Conservation (phyloP, 2,329 filamentous ascomycete genomes). For the Colletotrichum kahawae region DNA sequence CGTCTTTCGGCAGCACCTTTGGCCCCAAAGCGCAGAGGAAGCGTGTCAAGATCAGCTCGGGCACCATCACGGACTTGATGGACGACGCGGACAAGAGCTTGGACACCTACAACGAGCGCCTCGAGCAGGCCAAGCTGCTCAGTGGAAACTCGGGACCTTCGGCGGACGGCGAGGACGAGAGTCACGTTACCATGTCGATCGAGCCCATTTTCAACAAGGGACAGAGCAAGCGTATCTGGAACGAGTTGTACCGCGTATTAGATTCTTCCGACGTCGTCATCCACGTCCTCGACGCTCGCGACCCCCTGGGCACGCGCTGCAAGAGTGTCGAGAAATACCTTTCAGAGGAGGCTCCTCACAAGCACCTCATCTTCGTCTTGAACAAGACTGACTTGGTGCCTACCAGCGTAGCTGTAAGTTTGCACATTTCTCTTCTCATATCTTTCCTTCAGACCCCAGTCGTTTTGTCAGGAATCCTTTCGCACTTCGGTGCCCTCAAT, state of each 20-base stretch:
- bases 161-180: slow-evolving; percentile 45
- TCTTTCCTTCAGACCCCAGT: slow-evolving; percentile 59
- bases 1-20: slow-evolving; percentile 87
- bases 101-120: slow-evolving; percentile 78
- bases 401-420: slow-evolving; percentile 92
- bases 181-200: slow-evolving; percentile 66
- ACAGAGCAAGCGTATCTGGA: slow-evolving; percentile 95
- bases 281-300: slow-evolving; percentile 90
- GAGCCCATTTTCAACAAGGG: slow-evolving; percentile 94
- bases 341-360: slow-evolving; percentile 90
- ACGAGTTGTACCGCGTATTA: slow-evolving; percentile 93
- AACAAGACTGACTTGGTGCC: slow-evolving; percentile 96
- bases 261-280: slow-evolving; percentile 96
- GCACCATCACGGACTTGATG: slow-evolving; percentile 81
- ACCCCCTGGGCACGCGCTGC: slow-evolving; percentile 89
- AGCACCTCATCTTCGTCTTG: slow-evolving; percentile 88
- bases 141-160: slow-evolving; percentile 71
- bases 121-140: slow-evolving; percentile 79
- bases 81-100: slow-evolving; percentile 81
- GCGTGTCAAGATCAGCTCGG: slow-evolving; percentile 85
- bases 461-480: slow-evolving; percentile 85
- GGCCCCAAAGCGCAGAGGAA: slow-evolving; percentile 94
- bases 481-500: slow-evolving; percentile 63
- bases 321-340: slow-evolving; percentile 84
- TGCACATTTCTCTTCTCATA: slow-evolving; percentile 16